These are phyloP conservation scores for Cafeteria roenbergensis DNA, from an alignment of 108 stramenopile species.

Conservation along the genomic window DNA sequence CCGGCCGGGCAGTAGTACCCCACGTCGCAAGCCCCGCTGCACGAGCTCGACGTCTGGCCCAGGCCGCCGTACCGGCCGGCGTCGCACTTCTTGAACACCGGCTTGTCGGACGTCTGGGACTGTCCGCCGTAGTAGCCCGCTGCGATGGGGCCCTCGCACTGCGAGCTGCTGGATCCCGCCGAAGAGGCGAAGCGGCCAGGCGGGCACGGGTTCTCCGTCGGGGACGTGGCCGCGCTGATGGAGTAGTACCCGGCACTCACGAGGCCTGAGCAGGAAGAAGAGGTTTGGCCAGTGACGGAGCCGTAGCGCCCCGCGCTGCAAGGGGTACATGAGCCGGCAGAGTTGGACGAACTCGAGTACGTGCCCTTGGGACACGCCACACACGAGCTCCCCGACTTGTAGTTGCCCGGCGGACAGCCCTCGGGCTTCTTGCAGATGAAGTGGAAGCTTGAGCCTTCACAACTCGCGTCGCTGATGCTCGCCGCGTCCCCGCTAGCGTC, in stretches of 20 bases:
- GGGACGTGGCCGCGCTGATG: background rate
- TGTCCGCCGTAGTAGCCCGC: background rate
- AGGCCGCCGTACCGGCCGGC: slow-evolving; percentile 1
- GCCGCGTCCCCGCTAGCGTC: no score
- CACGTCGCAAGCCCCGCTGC: background rate
- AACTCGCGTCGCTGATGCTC: no score
- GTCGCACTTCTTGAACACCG: background rate
- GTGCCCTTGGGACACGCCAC: no score
- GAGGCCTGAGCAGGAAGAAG: background rate
- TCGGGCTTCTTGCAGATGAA: no score
- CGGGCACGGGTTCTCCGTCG: background rate
- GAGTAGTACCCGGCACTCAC: background rate
- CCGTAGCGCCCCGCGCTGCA: background rate
- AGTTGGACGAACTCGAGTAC: no score
- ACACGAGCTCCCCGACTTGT: no score
- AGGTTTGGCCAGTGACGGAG: background rate
- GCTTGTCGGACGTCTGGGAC: background rate
- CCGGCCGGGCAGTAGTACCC: slow-evolving; percentile 8
- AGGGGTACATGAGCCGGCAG: no score
- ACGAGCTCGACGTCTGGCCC: background rate
- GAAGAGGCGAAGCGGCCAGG: background rate
- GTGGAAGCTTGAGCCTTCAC: no score
- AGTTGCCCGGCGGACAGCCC: no score
- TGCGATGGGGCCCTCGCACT: background rate
- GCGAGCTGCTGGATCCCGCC: background rate